Evolutionary conservation across 768 basidiomycete genomes (phyloP).

Genomic region (Serendipita sp.): DNA sequence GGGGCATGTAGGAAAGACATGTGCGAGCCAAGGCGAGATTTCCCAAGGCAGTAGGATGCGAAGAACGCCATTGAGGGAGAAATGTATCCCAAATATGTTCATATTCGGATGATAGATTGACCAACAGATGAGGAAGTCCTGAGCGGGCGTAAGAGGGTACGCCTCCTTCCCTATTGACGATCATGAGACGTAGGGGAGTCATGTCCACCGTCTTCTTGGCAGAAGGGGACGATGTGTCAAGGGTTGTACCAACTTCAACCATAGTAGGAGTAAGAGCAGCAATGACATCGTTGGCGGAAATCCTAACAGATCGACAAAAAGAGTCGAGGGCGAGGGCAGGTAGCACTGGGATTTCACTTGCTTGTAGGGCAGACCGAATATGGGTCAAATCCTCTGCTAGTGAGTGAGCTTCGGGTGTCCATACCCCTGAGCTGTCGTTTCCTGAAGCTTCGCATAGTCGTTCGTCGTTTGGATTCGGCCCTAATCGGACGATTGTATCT

Average conservation of each 20-base stretch:
- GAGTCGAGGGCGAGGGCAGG: slow-evolving; percentile 87
- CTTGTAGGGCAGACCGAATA: slow-evolving; percentile 73
- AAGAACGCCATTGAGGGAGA: slow-evolving; percentile 49
- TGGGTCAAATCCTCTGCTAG: slow-evolving; percentile 62
- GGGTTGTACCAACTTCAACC: slow-evolving; percentile 36
- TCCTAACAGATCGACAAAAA: slow-evolving; percentile 67
- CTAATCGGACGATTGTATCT: slow-evolving; percentile 69
- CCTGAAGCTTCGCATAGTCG: not conserved
- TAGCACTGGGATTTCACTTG: slow-evolving; percentile 93
- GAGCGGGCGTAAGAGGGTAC: slow-evolving; percentile 93
- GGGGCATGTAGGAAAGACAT: slow-evolving; percentile 85
- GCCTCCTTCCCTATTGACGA: slow-evolving; percentile 92
- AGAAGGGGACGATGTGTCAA: slow-evolving; percentile 16
- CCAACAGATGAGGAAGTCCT: slow-evolving; percentile 86
- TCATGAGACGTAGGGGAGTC: slow-evolving; percentile 88
- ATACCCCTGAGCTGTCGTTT: slow-evolving; percentile 16
- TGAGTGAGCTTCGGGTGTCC: slow-evolving; percentile 60
- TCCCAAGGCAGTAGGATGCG: slow-evolving; percentile 70
- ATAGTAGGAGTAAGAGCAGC: slow-evolving; percentile 78
- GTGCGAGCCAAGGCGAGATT: slow-evolving; percentile 74
- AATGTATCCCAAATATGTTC: slow-evolving; percentile 77
- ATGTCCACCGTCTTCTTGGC: slow-evolving; percentile 44
- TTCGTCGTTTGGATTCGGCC: slow-evolving; percentile 41
- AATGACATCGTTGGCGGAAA: slow-evolving; percentile 78
- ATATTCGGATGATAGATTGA: slow-evolving; percentile 84